A percentile compares a stretch with the other conserved stretches of the same genome.
phyloP scores from a whole-genome alignment of 495 filamentous ascomycete genomes.

The Amphirosellinia nigrospora region DNA sequence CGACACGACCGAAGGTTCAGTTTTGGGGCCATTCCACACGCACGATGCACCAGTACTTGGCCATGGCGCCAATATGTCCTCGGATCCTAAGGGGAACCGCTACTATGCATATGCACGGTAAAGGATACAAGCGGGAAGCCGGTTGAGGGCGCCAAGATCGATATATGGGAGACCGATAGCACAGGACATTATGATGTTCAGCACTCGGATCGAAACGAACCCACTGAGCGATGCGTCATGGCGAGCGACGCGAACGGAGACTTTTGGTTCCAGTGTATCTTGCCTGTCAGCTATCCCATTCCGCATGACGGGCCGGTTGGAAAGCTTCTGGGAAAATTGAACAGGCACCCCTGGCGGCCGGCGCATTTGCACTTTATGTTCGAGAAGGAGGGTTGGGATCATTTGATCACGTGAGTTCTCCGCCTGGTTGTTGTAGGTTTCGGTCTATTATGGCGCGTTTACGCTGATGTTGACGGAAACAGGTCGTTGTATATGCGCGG shows the following conservation, averaged over 20 bases:
- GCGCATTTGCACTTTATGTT: constrained; percentile 98
- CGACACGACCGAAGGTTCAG: constrained; percentile 80
- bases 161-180: constrained; percentile 94
- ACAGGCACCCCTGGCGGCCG: constrained; percentile 80
- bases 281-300: constrained; percentile 88
- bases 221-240: constrained; percentile 84
- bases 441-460: constrained; percentile 7
- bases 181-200: constrained; percentile 92
- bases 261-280: constrained; percentile 90
- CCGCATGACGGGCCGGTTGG: constrained; percentile 91
- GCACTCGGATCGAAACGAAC: constrained; percentile 68
- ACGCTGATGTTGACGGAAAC: constrained; percentile 18
- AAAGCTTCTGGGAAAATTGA: constrained; percentile 70
- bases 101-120: constrained; percentile 79
- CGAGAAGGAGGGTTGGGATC: constrained; percentile 79
- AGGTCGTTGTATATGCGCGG: constrained; percentile 82
- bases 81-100: constrained; percentile 73
- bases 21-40: constrained; percentile 93
- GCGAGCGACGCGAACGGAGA: constrained; percentile 68
- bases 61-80: constrained; percentile 72
- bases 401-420: constrained; percentile 79
- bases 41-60: constrained; percentile 75
- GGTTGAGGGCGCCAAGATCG: constrained; percentile 73
- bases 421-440: neutral
- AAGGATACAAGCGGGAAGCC: constrained; percentile 71